Percentiles rank a stretch among this genome's conserved stretches.
Conservation (phyloP, 345 rosid species). For the Citrus maxima region DNA sequence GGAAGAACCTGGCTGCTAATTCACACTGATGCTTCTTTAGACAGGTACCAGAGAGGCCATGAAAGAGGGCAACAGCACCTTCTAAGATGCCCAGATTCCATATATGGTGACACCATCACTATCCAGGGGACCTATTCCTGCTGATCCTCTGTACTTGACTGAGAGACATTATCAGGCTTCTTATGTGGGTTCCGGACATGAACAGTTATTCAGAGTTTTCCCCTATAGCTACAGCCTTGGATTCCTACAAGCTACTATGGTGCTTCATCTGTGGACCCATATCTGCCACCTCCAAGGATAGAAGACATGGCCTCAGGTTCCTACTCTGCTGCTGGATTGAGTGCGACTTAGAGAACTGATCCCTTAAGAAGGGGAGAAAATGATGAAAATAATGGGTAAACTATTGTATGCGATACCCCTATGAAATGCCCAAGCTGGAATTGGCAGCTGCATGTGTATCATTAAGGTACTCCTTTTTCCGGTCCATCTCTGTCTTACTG, state of each 20-base stretch:
- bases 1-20: slow-evolving; percentile 44
- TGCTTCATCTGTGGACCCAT: slow-evolving; percentile 36
- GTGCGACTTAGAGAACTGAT: slow-evolving; percentile 32
- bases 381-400: slow-evolving; percentile 18
- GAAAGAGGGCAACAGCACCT: slow-evolving; percentile 40
- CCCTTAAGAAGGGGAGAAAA: slow-evolving; percentile 28
- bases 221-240: slow-evolving; percentile 24
- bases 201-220: slow-evolving; percentile 23
- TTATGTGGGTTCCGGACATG: slow-evolving; percentile 34
- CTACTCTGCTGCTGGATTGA: slow-evolving; percentile 12
- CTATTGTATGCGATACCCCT: slow-evolving; percentile 19
- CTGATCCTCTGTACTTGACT: slow-evolving; percentile 29
- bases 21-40: slow-evolving; percentile 17
- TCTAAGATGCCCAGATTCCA: slow-evolving; percentile 33
- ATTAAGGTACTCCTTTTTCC: slow-evolving; percentile 56
- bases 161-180: slow-evolving; percentile 41
- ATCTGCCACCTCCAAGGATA: slow-evolving; percentile 35
- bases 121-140: slow-evolving; percentile 31
- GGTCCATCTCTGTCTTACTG: slow-evolving; percentile 46
- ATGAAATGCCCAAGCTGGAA: slow-evolving; percentile 27
- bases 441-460: slow-evolving; percentile 36
- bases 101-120: slow-evolving; percentile 25
- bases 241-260: slow-evolving; percentile 32
- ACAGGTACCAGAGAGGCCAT: slow-evolving; percentile 35
- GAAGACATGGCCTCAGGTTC: slow-evolving; percentile 25